Percentiles rank a stretch among this genome's conserved stretches.
Evolutionary conservation across 2,329 filamentous ascomycete species (phyloP).

Genomic region (Botrytis pseudocinerea): DNA sequence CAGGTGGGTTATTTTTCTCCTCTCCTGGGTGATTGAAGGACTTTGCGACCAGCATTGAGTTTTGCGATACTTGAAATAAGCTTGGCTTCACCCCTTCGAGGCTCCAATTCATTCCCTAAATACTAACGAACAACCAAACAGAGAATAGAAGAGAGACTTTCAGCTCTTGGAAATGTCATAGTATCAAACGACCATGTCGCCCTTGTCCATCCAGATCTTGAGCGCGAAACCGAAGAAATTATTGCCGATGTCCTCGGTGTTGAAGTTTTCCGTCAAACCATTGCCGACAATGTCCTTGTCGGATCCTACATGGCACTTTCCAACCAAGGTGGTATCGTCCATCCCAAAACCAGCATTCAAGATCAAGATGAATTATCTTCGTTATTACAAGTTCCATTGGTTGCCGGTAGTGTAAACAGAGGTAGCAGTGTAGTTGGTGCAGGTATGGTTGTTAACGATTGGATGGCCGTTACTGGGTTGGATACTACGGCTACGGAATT

Average conservation of each 20-base stretch:
- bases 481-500: constrained; percentile 97
- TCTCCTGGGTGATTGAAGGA: neutral
- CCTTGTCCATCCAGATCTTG: constrained; percentile 91
- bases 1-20: constrained; percentile 43
- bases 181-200: constrained; percentile 96
- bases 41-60: neutral
- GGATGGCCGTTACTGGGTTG: constrained; percentile 90
- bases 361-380: constrained; percentile 97
- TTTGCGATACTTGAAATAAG: neutral
- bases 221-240: constrained; percentile 98
- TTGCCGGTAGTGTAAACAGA: constrained; percentile 90
- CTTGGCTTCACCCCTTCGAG: neutral
- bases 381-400: constrained; percentile 90
- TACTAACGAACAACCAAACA: constrained; percentile 43
- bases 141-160: constrained; percentile 94
- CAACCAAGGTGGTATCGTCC: constrained; percentile 94
- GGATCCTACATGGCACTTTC: constrained; percentile 95
- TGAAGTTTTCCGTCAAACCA: constrained; percentile 89
- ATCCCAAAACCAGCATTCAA: constrained; percentile 94
- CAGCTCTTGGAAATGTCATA: constrained; percentile 94
- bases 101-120: neutral
- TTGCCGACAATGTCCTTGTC: constrained; percentile 94
- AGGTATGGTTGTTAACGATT: constrained; percentile 96
- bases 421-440: constrained; percentile 94
- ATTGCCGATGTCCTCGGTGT: constrained; percentile 91